Base-by-base conservation (phyloP, 75 land plant genomes). In the Pinus albicaulis region DNA sequence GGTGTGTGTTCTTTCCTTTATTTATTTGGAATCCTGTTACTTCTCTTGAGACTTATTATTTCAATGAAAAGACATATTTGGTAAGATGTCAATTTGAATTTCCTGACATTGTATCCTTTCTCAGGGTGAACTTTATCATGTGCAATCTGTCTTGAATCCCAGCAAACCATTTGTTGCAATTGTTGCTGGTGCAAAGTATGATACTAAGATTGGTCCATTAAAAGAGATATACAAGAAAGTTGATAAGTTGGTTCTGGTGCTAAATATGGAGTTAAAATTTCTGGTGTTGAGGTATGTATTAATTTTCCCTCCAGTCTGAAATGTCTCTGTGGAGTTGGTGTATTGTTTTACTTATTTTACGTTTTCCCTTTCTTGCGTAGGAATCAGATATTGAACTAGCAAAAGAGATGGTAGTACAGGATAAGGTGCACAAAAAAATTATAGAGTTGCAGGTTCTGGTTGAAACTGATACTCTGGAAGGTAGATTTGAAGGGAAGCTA, bases 111-210 rank as follows among this genome's bases (percentile, higher is more conserved):
- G 44, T 17, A 56, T 28, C 3, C 5, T 8, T 65, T 4, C 69
- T 15, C 75, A 86, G 86, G 79, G 76, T 59, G 87, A 86, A 55
- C 79, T 86, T 28, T 72, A 44, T 55, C 85, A 86, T 55, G 87
- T 86, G 72, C 80, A 83, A 78, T 66, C 66, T 59, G 65, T 86
- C 26, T 57, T 86, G 19, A 80, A 76, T 36, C 87, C 87, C 13
- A 74, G 34, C n/a, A 69, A 62, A 48, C 87, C 87, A 16, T 86
- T 86, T 76, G 87, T 86, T 24, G 87, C 87, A 15, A 73, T 86
- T 19, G 86, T 86, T 61, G 87, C 86, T 23, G 87, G 87, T 31
- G 81, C 87, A 14, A 86, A 86, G 79, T 86, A 86, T 76, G 87
- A 86, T 57, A 86, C 87, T 6, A 86, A 86, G 72, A 86, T 86